Conservation (phyloP, 2,329 filamentous ascomycete species). For the Colletotrichum cereale region DNA sequence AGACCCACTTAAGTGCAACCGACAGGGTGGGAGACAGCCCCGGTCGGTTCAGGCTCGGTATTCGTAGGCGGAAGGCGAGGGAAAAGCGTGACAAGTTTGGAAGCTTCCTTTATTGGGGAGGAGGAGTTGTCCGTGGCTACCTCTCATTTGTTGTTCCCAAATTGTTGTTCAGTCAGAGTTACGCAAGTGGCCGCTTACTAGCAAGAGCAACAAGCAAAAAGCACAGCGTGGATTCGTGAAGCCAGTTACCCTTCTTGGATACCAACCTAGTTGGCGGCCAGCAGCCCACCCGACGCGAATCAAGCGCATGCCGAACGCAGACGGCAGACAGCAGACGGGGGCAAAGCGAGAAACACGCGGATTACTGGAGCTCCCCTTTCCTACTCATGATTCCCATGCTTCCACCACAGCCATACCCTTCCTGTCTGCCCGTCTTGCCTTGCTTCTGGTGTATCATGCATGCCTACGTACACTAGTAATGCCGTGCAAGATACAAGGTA, state of each 20-base stretch:
- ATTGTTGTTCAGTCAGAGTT: neutral
- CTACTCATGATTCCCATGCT: conserved; percentile 6
- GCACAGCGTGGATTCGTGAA: neutral
- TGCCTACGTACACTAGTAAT: too few species aligned
- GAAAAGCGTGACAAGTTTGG: neutral
- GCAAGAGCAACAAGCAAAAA: neutral
- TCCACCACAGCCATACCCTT: neutral
- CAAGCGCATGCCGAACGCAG: neutral
- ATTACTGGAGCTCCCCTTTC: neutral
- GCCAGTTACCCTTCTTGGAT: too few species aligned
- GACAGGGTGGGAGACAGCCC: conserved; percentile 26
- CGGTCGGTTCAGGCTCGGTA: conserved; percentile 22
- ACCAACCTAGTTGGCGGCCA: too few species aligned
- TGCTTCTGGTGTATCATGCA: neutral
- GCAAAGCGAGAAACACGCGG: neutral
- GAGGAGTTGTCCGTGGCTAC: neutral
- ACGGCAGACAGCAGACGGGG: neutral
- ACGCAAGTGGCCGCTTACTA: conserved; percentile 3
- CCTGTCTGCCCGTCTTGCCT: neutral
- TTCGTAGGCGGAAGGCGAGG: neutral
- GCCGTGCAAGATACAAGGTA: too few species aligned
- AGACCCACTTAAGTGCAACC: conserved; percentile 21
- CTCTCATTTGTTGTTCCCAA: neutral
- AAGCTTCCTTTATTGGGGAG: neutral
- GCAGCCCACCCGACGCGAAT: neutral